phyloP scores from a whole-genome alignment of 805 yeast genomes.

The Candida qinlingensis region DNA sequence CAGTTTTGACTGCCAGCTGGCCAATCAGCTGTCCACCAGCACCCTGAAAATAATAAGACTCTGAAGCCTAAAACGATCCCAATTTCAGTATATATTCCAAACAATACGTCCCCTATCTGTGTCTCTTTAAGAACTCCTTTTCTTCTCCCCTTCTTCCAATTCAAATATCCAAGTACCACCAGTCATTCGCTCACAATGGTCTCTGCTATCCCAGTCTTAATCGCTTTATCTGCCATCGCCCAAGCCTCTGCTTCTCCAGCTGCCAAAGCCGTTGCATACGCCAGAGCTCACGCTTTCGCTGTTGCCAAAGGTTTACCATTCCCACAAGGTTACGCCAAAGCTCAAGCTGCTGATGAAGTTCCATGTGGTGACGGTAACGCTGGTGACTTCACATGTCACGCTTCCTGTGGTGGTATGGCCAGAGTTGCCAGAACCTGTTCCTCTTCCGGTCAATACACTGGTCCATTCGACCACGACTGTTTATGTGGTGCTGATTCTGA shows the following conservation, averaged over 20 bases:
- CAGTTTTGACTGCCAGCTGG: no score
- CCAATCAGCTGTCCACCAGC: no score
- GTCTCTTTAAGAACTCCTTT: no score
- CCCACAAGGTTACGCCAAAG: not conserved
- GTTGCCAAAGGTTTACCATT: not conserved
- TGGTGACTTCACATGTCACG: conserved; percentile 4
- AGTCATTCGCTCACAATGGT: not conserved
- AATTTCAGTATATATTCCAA: no score
- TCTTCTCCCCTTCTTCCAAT: no score
- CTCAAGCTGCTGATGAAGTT: not conserved
- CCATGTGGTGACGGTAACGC: conserved; percentile 2
- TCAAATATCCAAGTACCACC: no score
- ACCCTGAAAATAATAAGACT: no score
- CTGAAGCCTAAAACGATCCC: no score
- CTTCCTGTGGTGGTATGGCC: conserved; percentile 7
- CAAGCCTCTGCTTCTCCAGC: conserved; percentile 3
- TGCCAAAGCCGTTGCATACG: not conserved
- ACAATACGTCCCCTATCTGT: no score
- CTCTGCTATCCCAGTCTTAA: conserved; percentile 1
- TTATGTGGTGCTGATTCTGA: conserved; percentile 5
- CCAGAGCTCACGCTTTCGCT: not conserved
- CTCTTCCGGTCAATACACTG: conserved; percentile 3
- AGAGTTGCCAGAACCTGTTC: conserved; percentile 6
- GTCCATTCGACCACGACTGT: conserved; percentile 8
- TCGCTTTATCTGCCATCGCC: conserved; percentile 1